Conservation (phyloP, 2,329 filamentous ascomycete species). For the Pseudogymnoascus sp. region DNA sequence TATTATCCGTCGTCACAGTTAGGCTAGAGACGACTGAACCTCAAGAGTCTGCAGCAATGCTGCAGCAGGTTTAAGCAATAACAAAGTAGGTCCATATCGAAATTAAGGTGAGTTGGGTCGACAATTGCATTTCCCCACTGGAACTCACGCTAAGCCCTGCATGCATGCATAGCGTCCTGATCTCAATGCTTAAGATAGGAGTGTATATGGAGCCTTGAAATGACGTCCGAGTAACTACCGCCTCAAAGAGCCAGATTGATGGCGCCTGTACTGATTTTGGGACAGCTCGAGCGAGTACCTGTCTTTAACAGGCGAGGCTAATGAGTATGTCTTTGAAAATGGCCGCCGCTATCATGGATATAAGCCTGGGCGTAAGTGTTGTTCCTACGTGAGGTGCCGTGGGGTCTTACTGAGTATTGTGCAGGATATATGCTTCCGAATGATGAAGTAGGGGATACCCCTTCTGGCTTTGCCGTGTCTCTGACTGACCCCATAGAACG, state of each 20-base stretch:
- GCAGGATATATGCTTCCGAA: slow-evolving; percentile 6
- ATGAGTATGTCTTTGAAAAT: slow-evolving; percentile 12
- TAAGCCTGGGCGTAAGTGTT: slow-evolving; percentile 6
- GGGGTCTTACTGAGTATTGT: background rate
- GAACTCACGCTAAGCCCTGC: background rate
- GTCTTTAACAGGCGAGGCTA: background rate
- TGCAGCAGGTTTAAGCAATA: background rate
- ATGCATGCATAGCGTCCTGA: background rate
- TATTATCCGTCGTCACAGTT: background rate
- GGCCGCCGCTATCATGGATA: slow-evolving; percentile 12
- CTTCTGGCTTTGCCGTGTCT: slow-evolving; percentile 14
- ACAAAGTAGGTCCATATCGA: background rate
- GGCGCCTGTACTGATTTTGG: background rate
- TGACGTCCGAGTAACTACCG: background rate
- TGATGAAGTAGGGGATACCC: slow-evolving; percentile 9
- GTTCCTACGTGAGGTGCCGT: background rate
- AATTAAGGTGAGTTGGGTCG: background rate
- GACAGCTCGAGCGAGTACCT: background rate
- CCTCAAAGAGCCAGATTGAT: background rate
- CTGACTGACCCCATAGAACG: slow-evolving; percentile 7
- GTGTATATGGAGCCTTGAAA: background rate
- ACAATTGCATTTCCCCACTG: background rate
- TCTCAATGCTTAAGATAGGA: background rate
- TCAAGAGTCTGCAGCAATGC: background rate
- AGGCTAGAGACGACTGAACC: background rate